Percentiles rank a stretch among this genome's conserved stretches.
These are phyloP conservation scores for Uronychia setigera DNA, from an alignment of 73 alveolate species.

Conservation along the genomic window DNA sequence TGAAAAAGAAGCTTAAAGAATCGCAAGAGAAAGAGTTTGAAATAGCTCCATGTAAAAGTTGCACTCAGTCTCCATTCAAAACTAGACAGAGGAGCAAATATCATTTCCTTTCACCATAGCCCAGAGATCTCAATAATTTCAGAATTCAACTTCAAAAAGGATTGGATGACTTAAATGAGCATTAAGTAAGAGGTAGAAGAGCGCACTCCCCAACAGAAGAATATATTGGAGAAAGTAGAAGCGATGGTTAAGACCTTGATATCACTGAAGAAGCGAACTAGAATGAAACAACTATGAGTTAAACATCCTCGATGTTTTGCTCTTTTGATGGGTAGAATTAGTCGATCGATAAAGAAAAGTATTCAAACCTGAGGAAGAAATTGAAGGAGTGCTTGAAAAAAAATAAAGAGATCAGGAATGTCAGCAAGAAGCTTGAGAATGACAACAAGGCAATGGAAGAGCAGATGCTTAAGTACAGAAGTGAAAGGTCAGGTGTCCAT, in stretches of 20 bases:
- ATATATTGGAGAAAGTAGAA: background rate
- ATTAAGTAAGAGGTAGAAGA: background rate
- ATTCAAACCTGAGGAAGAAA: background rate
- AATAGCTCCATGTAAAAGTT: background rate
- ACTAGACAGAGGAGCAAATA: too few relatives aligned
- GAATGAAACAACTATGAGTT: background rate
- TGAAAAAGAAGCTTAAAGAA: background rate
- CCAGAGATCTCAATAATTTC: too few relatives aligned
- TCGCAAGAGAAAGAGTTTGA: background rate
- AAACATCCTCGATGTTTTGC: background rate
- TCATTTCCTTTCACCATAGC: too few relatives aligned
- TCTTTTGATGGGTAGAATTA: background rate
- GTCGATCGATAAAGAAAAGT: background rate
- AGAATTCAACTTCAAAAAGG: too few relatives aligned
- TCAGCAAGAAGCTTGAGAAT: background rate
- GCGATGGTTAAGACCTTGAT: background rate
- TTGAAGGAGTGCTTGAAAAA: background rate
- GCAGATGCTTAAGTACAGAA: background rate
- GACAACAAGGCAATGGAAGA: background rate
- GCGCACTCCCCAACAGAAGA: background rate
- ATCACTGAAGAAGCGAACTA: background rate
- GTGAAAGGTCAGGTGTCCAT: background rate
- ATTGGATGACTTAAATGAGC: too few relatives aligned
- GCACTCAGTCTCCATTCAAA: background rate
- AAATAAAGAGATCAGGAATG: background rate